Percentiles rank a stretch among this genome's conserved stretches.
Evolutionary conservation across 768 basidiomycete genomes (phyloP).

Genomic region (Mycena olivaceomarginata): DNA sequence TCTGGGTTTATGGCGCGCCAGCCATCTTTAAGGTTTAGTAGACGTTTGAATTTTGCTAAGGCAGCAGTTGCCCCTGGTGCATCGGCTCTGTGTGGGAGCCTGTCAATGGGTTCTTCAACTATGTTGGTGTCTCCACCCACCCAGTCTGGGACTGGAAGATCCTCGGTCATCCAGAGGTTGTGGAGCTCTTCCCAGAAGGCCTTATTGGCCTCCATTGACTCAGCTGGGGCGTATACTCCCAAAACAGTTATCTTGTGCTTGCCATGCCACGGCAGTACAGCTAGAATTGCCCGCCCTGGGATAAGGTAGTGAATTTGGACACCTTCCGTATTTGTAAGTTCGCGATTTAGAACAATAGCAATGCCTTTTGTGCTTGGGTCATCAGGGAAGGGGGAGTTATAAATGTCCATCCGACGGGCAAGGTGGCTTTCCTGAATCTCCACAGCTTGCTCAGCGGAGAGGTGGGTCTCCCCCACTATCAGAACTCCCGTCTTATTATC

Average conservation of each 20-base stretch:
- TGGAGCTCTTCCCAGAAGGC: slow-evolving; percentile 7
- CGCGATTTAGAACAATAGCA: slow-evolving; percentile 38
- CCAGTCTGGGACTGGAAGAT: too few relatives aligned
- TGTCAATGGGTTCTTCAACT: slow-evolving; percentile 14
- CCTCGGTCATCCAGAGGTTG: slow-evolving; percentile 2
- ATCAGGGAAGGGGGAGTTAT: background rate
- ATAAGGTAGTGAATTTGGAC: too few relatives aligned
- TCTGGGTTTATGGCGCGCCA: slow-evolving; percentile 18
- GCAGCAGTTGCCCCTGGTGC: background rate
- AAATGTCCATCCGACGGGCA: background rate
- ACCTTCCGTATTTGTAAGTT: too few relatives aligned
- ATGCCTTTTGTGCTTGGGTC: slow-evolving; percentile 19
- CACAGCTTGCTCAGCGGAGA: background rate
- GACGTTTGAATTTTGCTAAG: slow-evolving; percentile 4
- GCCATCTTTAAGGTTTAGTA: slow-evolving; percentile 20
- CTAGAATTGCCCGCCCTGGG: too few relatives aligned
- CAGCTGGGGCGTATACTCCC: slow-evolving; percentile 24
- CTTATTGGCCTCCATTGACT: background rate
- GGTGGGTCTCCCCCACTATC: slow-evolving; percentile 21
- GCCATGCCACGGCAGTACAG: slow-evolving; percentile 16
- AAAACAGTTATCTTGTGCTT: slow-evolving; percentile 23
- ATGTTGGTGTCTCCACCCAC: slow-evolving; percentile 14
- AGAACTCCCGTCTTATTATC: slow-evolving; percentile 24
- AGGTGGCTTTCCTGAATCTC: too few relatives aligned
- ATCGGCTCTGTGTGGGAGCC: slow-evolving; percentile 11